These are phyloP conservation scores for Xylariaceae sp. DNA, from an alignment of 2,329 filamentous ascomycete species.

Conservation along the genomic window DNA sequence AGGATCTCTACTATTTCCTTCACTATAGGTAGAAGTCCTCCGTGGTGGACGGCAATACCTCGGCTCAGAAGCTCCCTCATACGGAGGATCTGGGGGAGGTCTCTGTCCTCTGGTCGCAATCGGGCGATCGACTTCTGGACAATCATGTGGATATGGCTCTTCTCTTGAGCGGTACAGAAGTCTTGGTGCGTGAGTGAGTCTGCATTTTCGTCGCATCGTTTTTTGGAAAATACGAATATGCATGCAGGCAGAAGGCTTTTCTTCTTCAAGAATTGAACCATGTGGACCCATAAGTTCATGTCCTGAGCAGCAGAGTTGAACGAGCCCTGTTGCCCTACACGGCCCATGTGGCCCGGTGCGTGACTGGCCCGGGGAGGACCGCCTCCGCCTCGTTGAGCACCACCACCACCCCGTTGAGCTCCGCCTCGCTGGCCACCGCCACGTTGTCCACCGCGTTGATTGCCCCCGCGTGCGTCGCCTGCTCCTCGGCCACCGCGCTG, in stretches of 20 bases:
- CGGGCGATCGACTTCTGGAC: constrained; percentile 92
- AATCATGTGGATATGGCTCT: constrained; percentile 95
- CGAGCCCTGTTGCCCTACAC: constrained; percentile 77
- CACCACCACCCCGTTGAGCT: constrained; percentile 46
- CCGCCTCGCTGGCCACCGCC: constrained; percentile 46
- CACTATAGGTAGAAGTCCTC: constrained; percentile 88
- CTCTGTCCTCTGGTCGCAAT: constrained; percentile 81
- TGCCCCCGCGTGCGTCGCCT: constrained; percentile 43
- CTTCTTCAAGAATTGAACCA: constrained; percentile 87
- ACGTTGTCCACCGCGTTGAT: constrained; percentile 43
- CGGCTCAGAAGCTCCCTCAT: constrained; percentile 78
- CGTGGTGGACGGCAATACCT: constrained; percentile 94
- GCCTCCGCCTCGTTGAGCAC: constrained; percentile 52
- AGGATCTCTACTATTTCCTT: constrained; percentile 97
- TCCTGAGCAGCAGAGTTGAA: constrained; percentile 89
- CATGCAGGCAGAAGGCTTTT: constrained; percentile 83
- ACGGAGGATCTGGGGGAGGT: constrained; percentile 86
- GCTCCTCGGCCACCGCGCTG: constrained; percentile 48
- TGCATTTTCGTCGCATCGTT: constrained; percentile 93
- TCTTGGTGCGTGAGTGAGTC: constrained; percentile 93
- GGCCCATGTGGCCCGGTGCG: constrained; percentile 77
- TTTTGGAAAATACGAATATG: constrained; percentile 99
- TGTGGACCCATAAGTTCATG: constrained; percentile 92
- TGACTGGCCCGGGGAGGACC: constrained; percentile 57
- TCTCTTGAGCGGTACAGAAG: constrained; percentile 87